Evolutionary conservation across 768 basidiomycete species (phyloP).

Genomic region (Mycena metata): DNA sequence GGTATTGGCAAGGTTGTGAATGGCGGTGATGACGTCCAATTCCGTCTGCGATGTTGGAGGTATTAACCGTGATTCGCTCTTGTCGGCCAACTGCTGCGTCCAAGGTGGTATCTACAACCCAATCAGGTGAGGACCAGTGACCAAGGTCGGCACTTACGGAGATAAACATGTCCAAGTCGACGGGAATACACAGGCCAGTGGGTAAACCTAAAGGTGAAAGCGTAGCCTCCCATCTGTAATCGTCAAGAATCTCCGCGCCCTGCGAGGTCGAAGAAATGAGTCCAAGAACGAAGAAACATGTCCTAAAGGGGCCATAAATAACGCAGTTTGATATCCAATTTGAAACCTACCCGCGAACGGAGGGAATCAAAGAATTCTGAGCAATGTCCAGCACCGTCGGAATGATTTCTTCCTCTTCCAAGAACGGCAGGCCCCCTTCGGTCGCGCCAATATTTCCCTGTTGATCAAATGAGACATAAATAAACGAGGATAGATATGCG

Average conservation of each 20-base stretch:
- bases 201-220: constrained; percentile 87
- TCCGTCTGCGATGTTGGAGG: constrained; percentile 80
- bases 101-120: constrained; percentile 76
- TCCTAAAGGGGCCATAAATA: constrained; percentile 62
- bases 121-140: background rate
- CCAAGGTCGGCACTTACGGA: constrained; percentile 64
- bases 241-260: constrained; percentile 94
- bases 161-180: constrained; percentile 85
- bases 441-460: constrained; percentile 96
- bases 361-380: constrained; percentile 88
- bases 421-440: constrained; percentile 90
- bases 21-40: constrained; percentile 86
- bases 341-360: constrained; percentile 86
- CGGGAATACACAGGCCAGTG: constrained; percentile 92
- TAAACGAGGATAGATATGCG: constrained; percentile 33
- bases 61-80: constrained; percentile 63
- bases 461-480: constrained; percentile 1
- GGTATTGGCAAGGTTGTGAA: constrained; percentile 95
- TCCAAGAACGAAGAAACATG: constrained; percentile 96
- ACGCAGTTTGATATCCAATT: background rate
- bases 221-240: constrained; percentile 94
- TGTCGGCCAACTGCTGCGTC: constrained; percentile 57
- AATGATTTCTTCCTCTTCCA: constrained; percentile 96
- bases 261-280: constrained; percentile 92
- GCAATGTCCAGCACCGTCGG: constrained; percentile 92